Evolutionary conservation across 2,329 filamentous ascomycete species (phyloP).

Genomic region (Ophiostoma himal-ulmi): DNA sequence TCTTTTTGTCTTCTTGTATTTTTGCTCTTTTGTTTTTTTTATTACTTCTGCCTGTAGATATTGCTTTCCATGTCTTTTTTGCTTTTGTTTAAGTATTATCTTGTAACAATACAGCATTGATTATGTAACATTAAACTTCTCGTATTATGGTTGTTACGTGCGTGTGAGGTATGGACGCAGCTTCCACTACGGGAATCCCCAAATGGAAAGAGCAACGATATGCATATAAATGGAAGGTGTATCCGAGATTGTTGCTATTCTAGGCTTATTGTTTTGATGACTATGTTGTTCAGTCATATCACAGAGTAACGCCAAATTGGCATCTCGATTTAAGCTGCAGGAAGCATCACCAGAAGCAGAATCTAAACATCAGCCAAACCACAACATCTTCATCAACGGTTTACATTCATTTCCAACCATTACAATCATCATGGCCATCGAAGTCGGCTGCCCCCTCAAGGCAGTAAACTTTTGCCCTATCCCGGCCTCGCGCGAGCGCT

Average conservation of each 20-base stretch:
- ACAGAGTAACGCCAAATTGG: not conserved
- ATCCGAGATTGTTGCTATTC: not conserved
- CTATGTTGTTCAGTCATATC: not conserved
- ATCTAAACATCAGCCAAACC: not conserved
- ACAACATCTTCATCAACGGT: not conserved
- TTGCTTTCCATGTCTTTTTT: not conserved
- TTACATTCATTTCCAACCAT: not conserved
- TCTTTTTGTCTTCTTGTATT: not conserved
- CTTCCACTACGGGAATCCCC: not conserved
- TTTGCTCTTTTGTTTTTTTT: not conserved
- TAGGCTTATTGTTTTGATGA: not conserved
- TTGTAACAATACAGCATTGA: not conserved
- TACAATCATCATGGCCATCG: not conserved
- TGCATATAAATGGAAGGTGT: not conserved
- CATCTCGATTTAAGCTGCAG: not conserved
- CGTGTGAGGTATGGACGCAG: not conserved
- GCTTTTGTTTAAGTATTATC: not conserved
- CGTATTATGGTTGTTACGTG: not conserved
- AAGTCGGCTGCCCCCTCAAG: not conserved
- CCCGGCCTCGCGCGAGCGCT: not conserved
- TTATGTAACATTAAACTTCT: not conserved
- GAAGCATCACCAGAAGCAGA: not conserved
- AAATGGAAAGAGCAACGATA: not conserved
- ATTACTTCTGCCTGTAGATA: not conserved
- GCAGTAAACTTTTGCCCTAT: not conserved